Conservation (phyloP, 1,284 basidiomycete genomes). For the Peniophora sp. region DNA sequence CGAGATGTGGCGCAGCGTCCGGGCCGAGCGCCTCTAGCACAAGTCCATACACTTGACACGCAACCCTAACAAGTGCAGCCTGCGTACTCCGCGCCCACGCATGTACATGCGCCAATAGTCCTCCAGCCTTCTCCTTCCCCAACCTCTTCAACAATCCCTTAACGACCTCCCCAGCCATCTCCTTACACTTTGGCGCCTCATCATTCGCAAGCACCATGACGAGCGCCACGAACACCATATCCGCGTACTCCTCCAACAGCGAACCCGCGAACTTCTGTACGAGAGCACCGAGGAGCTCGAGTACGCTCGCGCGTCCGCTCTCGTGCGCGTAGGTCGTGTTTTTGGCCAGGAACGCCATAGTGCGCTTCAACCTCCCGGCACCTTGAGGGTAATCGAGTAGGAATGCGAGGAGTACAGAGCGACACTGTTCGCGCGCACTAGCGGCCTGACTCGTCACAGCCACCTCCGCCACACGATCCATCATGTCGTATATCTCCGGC, state of each 20-base stretch:
- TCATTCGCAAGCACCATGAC: conserved; percentile 95
- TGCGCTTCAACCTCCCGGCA: conserved; percentile 79
- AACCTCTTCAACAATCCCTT: conserved; percentile 69
- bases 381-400: conserved; percentile 98
- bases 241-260: conserved; percentile 77
- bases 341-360: conserved; percentile 90
- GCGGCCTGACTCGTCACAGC: conserved; percentile 92
- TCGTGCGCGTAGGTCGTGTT: conserved; percentile 92
- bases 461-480: conserved; percentile 92
- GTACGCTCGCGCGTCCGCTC: conserved; percentile 84
- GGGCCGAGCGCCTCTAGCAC: conserved; percentile 59
- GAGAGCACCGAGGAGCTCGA: conserved; percentile 84
- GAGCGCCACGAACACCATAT: conserved; percentile 87
- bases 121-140: conserved; percentile 50
- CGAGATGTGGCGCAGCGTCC: conserved; percentile 40
- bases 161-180: conserved; percentile 81
- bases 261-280: conserved; percentile 79
- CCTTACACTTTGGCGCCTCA: conserved; percentile 81
- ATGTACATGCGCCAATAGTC: conserved; percentile 67
- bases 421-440: conserved; percentile 88
- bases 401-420: conserved; percentile 89
- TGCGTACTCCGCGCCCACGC: conserved; percentile 74
- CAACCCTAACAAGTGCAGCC: conserved; percentile 59
- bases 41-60: conserved; percentile 78
- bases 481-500: conserved; percentile 95